phyloP scores from a whole-genome alignment of 1,139 yeast species.

The Ogataea hybrid region DNA sequence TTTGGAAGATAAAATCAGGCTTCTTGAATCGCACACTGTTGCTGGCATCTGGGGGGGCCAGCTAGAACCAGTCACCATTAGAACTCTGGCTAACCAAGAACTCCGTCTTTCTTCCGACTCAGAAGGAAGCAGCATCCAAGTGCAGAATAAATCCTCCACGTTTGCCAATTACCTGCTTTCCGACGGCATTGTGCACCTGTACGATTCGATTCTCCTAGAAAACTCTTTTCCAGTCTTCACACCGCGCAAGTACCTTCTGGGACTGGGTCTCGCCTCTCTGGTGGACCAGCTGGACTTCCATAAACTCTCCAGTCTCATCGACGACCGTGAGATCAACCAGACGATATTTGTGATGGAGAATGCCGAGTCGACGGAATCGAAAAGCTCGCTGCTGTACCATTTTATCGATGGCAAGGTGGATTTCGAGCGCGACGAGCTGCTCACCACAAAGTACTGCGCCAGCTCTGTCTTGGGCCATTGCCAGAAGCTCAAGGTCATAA shows the following conservation, averaged over 20 bases:
- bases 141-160: conserved; percentile 33
- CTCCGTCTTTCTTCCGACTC: conserved; percentile 30
- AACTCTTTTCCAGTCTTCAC: conserved; percentile 43
- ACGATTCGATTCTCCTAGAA: conserved; percentile 40
- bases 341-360: conserved; percentile 52
- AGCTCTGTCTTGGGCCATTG: conserved; percentile 43
- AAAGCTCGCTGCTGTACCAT: conserved; percentile 57
- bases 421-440: conserved; percentile 38
- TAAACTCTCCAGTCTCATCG: conserved; percentile 54
- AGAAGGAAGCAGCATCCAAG: conserved; percentile 35
- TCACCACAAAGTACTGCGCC: conserved; percentile 43
- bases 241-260: conserved; percentile 72
- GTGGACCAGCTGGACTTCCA: conserved; percentile 71
- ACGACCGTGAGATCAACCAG: conserved; percentile 49
- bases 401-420: conserved; percentile 54
- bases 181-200: conserved; percentile 65
- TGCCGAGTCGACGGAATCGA: conserved; percentile 22
- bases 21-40: conserved; percentile 38
- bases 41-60: conserved; percentile 38
- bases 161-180: conserved; percentile 46
- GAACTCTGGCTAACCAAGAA: conserved; percentile 28
- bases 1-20: conserved; percentile 32
- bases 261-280: conserved; percentile 63
- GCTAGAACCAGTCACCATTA: conserved; percentile 26
- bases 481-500: conserved; percentile 44